Evolutionary conservation across 2,329 filamentous ascomycete genomes (phyloP).

Genomic region (Hymenoscyphus occultus): DNA sequence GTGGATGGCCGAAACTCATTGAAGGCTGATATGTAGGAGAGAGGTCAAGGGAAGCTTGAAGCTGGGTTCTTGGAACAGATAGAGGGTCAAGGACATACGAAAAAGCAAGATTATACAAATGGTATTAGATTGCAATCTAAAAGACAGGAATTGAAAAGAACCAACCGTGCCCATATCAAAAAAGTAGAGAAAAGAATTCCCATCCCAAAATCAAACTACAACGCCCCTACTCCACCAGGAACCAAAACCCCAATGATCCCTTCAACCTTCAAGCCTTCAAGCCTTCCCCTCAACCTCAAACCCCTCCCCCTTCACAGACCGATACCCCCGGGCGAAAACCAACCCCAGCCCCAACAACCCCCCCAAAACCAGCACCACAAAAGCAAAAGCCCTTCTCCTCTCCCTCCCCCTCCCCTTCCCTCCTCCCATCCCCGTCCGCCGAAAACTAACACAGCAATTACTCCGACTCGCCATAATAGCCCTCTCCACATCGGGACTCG

Average conservation of each 20-base stretch:
- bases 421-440: background rate
- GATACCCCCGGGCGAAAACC: too few relatives aligned
- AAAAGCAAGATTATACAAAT: background rate
- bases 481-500: constrained; percentile 27
- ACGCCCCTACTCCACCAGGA: background rate
- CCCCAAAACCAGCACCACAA: background rate
- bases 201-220: background rate
- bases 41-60: background rate
- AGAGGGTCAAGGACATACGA: background rate
- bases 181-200: background rate
- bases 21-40: constrained; percentile 6
- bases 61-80: background rate
- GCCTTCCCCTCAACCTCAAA: background rate
- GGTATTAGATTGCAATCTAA: background rate
- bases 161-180: background rate
- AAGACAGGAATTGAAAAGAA: background rate
- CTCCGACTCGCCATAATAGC: constrained; percentile 15
- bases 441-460: constrained; percentile 31
- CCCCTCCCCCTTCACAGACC: background rate
- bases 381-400: constrained; percentile 1
- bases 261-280: background rate
- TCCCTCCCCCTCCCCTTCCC: constrained; percentile 4
- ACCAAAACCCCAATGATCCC: background rate
- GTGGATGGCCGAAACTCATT: constrained; percentile 35
- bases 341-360: too few relatives aligned